Evolutionary conservation across 1,284 basidiomycete species (phyloP), one percentile per base, ranked within the genome.

Genomic region (Ustilago vetiveriae): DNA sequence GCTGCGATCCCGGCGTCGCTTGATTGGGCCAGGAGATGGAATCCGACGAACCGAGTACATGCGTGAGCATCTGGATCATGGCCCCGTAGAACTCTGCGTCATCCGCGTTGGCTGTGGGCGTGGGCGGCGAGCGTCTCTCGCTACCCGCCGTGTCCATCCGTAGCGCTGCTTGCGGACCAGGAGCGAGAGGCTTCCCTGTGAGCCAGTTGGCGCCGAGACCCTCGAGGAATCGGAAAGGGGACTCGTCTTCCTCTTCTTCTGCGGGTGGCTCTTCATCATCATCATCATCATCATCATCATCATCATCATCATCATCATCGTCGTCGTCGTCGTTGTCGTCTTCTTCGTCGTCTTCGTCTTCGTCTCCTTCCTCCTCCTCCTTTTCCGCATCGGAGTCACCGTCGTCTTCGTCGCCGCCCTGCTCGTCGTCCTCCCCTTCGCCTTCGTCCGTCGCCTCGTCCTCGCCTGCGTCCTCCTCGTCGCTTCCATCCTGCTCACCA

Each of bases 51-150:
- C 75, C 75, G 14, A 76, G 55, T 4, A 76, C 62, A 33, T 75
- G 72, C 9, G 75, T 76, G 39, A 76, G 68, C 55, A 76, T 71
- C 51, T 76, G 75, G 36, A 76, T 76, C 47, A 72, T 72, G 22
- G 67, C 68, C 27, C 66, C 52, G 42, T 76, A 76, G 48, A 76
- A 75, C 37, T 75, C 72, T 1, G 59, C 45, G 40, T 74, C 66
- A 11, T 60, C 51, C 6, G 50, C 40, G 8, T 51, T 49, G 7
- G 47, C 64, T 17, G 54, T 35, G 8, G 56, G 44, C n/a, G n/a
- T n/a, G n/a, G n/a, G n/a, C n/a, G n/a, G n/a, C 13, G 52, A 27
- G 29, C 51, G 45, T 13, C 22, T 23, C 11, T 39, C 38, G 32
- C 14, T 27, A 11, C 17, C 39, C 5, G 17, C 7, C n/a, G 33